Evolutionary conservation across 2,329 filamentous ascomycete species (phyloP).

Genomic region (Fusarium sp.): DNA sequence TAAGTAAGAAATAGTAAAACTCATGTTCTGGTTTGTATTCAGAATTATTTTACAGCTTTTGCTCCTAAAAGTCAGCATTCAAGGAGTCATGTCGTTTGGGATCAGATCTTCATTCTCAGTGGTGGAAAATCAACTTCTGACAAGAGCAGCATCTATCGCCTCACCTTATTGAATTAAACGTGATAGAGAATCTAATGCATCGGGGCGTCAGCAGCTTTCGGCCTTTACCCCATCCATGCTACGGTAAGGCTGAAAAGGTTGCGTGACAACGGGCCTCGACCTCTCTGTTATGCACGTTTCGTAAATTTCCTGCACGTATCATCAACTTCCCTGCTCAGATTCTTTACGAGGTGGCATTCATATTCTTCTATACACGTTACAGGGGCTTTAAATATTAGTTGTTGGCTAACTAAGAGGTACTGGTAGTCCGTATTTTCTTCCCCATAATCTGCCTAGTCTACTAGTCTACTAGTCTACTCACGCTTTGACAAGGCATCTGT

Average conservation of each 20-base stretch:
- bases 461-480: too few species aligned
- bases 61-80: background rate
- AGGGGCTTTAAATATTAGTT: too few species aligned
- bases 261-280: background rate
- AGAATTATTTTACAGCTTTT: accelerated
- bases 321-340: background rate
- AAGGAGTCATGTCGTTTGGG: background rate
- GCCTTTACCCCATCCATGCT: background rate
- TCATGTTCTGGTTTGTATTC: accelerated
- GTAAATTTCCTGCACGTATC: background rate
- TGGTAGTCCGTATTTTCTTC: too few species aligned
- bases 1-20: background rate
- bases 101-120: background rate
- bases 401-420: too few species aligned
- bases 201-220: background rate
- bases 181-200: background rate
- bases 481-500: too few species aligned
- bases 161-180: background rate
- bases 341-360: background rate
- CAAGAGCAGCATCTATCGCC: background rate
- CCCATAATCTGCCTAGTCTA: too few species aligned
- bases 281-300: background rate
- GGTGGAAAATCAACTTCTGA: background rate
- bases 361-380: background rate
- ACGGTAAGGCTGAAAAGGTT: background rate